These are phyloP conservation scores for Apostasia ramifera DNA, from an alignment of 106 monocot genomes.

Conservation along the genomic window DNA sequence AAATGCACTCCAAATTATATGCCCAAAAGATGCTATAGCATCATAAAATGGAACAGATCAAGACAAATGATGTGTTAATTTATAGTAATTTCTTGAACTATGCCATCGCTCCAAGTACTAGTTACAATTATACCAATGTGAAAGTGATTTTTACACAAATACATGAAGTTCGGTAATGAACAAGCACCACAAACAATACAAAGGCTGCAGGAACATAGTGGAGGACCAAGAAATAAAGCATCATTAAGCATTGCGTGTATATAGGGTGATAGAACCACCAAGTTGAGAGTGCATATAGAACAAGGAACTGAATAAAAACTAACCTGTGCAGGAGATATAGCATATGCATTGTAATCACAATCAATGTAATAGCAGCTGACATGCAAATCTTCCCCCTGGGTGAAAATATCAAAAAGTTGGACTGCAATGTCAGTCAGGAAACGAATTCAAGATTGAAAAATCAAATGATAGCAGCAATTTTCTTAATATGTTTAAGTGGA, in stretches of 20 bases:
- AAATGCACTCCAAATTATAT: no score
- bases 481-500: background rate
- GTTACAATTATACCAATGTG: no score
- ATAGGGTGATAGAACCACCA: background rate
- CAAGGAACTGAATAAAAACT: background rate
- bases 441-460: background rate
- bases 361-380: conserved; percentile 90
- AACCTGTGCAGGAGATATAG: conserved; percentile 79
- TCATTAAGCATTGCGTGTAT: background rate
- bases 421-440: background rate
- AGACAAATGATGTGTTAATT: no score
- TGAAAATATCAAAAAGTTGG: background rate
- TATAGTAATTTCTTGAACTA: no score
- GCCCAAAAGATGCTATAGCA: no score
- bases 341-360: conserved; percentile 64
- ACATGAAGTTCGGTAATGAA: no score
- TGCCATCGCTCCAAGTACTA: no score
- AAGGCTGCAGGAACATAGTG: no score
- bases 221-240: background rate
- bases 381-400: conserved; percentile 75
- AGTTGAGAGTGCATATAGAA: background rate
- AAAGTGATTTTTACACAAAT: no score
- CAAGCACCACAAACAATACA: no score
- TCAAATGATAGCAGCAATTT: conserved; percentile 2
- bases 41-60: no score